These are phyloP conservation scores for Fusarium nodosum DNA, from an alignment of 2,329 filamentous ascomycete genomes.

Conservation along the genomic window DNA sequence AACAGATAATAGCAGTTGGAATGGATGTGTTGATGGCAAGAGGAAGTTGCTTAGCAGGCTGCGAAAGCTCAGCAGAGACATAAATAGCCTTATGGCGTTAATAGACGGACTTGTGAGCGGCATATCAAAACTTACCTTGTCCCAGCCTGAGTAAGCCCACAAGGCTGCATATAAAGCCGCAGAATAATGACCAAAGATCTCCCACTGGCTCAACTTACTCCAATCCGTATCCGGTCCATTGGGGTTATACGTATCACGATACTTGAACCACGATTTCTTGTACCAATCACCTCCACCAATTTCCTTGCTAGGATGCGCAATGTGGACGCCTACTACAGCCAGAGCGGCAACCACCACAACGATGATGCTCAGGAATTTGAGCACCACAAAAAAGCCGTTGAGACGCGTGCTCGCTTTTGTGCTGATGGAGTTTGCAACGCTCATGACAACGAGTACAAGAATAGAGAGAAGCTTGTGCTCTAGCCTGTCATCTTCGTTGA, in stretches of 20 bases:
- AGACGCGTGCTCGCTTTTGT: slow-evolving; percentile 68
- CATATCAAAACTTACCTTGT: slow-evolving; percentile 63
- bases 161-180: slow-evolving; percentile 72
- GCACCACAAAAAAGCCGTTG: slow-evolving; percentile 68
- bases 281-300: slow-evolving; percentile 66
- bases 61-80: slow-evolving; percentile 65
- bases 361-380: slow-evolving; percentile 65
- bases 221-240: slow-evolving; percentile 65
- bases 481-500: slow-evolving; percentile 59
- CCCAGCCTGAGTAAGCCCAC: slow-evolving; percentile 77
- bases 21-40: slow-evolving; percentile 73
- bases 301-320: slow-evolving; percentile 53
- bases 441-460: slow-evolving; percentile 61
- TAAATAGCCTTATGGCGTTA: slow-evolving; percentile 62
- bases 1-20: slow-evolving; percentile 70
- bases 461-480: slow-evolving; percentile 66
- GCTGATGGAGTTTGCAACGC: slow-evolving; percentile 68
- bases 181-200: slow-evolving; percentile 70
- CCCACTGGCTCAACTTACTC: slow-evolving; percentile 65
- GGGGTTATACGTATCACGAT: slow-evolving; percentile 63
- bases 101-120: rapidly evolving
- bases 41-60: slow-evolving; percentile 67
- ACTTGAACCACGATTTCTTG: slow-evolving; percentile 67
- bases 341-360: slow-evolving; percentile 64
- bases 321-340: slow-evolving; percentile 60